Percentiles rank a stretch among this genome's conserved stretches.
These are phyloP conservation scores for Prunus padus DNA, from an alignment of 306 rosid genomes.

Conservation along the genomic window DNA sequence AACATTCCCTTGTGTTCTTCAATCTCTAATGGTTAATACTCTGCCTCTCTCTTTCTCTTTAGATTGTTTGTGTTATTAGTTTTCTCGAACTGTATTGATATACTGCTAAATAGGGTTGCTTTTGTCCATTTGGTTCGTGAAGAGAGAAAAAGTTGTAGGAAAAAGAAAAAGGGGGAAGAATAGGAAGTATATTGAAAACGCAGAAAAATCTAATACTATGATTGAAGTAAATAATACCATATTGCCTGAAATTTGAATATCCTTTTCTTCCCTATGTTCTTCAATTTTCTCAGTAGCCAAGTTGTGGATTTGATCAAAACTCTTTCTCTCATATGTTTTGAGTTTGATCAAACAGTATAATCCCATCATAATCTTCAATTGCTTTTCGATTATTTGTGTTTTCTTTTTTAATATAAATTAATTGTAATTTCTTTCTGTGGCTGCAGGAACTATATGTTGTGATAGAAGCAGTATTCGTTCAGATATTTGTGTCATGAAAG, in stretches of 20 bases:
- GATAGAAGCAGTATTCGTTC: constrained; percentile 79
- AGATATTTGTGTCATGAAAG: constrained; percentile 86
- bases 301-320: background rate
- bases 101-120: background rate
- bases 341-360: background rate
- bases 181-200: no score
- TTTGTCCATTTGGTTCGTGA: background rate
- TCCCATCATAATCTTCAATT: background rate
- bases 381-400: background rate
- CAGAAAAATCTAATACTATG: no score
- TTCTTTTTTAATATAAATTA: background rate
- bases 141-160: no score
- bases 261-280: background rate
- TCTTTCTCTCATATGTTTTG: background rate
- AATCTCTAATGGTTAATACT: constrained; percentile 48
- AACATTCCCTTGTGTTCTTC: constrained; percentile 55
- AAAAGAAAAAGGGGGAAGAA: no score
- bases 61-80: background rate
- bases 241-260: background rate
- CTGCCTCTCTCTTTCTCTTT: constrained; percentile 5
- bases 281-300: background rate
- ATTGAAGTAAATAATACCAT: no score
- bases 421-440: background rate
- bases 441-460: constrained; percentile 76
- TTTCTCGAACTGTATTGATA: background rate